These are phyloP conservation scores for Populus euphratica DNA, from an alignment of 345 rosid genomes.

Conservation along the genomic window DNA sequence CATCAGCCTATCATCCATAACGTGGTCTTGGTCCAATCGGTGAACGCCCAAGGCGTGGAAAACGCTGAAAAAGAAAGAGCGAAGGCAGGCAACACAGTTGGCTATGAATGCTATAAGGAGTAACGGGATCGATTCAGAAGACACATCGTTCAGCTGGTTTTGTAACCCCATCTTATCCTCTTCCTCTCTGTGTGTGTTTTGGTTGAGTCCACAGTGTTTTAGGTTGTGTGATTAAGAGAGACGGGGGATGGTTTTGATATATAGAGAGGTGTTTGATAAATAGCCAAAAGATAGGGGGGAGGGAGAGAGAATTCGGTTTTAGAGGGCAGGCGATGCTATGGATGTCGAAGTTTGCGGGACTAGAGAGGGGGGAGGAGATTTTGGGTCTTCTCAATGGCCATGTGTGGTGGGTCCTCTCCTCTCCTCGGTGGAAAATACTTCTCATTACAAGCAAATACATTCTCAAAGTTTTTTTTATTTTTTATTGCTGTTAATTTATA, in stretches of 20 bases:
- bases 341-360: slow-evolving; percentile 3
- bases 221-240: neutral
- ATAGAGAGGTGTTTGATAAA: neutral
- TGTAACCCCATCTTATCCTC: slow-evolving; percentile 56
- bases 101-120: slow-evolving; percentile 58
- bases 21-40: slow-evolving; percentile 14
- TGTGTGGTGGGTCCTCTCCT: slow-evolving; percentile 12
- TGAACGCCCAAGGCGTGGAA: slow-evolving; percentile 26
- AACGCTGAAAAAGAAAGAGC: slow-evolving; percentile 37
- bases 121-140: slow-evolving; percentile 76
- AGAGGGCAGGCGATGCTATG: neutral
- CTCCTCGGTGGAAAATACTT: neutral
- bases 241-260: neutral
- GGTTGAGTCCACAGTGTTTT: neutral
- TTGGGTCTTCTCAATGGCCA: neutral
- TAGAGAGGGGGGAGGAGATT: neutral
- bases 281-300: neutral
- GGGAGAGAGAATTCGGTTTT: neutral
- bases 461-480: neutral
- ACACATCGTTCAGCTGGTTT: slow-evolving; percentile 63
- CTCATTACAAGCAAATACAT: neutral
- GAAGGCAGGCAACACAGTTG: slow-evolving; percentile 45
- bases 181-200: neutral
- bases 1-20: slow-evolving; percentile 16
- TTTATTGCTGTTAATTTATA: too few species aligned